Conservation (phyloP, 371 early-diverging fungal species). For the Rhizopus stolonifer region DNA sequence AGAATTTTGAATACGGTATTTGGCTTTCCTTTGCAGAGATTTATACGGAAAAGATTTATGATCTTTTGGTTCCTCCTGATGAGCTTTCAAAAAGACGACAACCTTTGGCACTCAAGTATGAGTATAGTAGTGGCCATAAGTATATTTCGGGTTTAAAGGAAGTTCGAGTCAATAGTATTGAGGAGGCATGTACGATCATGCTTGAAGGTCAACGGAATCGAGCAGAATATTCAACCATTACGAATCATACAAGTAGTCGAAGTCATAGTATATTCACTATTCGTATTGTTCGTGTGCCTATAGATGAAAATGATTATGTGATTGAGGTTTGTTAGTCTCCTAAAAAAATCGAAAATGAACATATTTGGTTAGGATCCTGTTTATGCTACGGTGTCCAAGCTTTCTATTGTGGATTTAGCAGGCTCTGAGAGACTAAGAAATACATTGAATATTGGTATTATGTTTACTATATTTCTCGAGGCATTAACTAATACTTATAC, state of each 20-base stretch:
- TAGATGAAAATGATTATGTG: slow-evolving; percentile 44
- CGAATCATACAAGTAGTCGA: slow-evolving; percentile 63
- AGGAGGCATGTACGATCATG: slow-evolving; percentile 63
- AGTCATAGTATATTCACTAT: slow-evolving; percentile 78
- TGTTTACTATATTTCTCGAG: too few species aligned
- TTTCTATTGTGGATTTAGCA: slow-evolving; percentile 95
- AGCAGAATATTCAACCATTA: slow-evolving; percentile 60
- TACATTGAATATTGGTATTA: slow-evolving; percentile 78
- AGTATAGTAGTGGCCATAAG: slow-evolving; percentile 52
- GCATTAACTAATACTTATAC: too few species aligned
- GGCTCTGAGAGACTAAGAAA: slow-evolving; percentile 90
- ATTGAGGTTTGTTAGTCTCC: slow-evolving; percentile 56
- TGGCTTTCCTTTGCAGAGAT: slow-evolving; percentile 81
- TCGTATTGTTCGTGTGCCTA: slow-evolving; percentile 57
- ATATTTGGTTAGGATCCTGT: slow-evolving; percentile 37
- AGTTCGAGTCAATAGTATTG: slow-evolving; percentile 53
- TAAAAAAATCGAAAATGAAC: not conserved
- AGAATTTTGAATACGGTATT: slow-evolving; percentile 64
- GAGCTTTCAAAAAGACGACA: slow-evolving; percentile 29
- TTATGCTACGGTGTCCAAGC: slow-evolving; percentile 46
- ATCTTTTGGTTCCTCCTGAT: slow-evolving; percentile 59
- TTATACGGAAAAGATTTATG: slow-evolving; percentile 82
- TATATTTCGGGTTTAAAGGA: slow-evolving; percentile 56
- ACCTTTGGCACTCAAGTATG: slow-evolving; percentile 57
- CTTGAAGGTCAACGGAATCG: slow-evolving; percentile 61